phyloP scores from a whole-genome alignment of 352 stramenopile species.

The Thraustochytrium sp. region DNA sequence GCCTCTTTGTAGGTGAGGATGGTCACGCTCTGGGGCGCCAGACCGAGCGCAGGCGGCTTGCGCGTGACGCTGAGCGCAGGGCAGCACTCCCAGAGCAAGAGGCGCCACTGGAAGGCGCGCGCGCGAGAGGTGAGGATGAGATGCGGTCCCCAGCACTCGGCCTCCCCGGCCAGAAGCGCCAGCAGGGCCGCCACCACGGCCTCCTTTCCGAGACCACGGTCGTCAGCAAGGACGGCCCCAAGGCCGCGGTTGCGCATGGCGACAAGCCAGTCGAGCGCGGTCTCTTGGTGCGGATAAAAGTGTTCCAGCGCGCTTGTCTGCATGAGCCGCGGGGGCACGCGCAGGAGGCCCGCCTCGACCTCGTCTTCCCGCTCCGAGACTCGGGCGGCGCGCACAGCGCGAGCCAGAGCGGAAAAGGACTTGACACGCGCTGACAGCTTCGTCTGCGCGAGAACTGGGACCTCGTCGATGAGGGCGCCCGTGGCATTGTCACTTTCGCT shows the following conservation, averaged over 20 bases:
- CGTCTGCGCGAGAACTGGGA: not conserved
- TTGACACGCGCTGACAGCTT: not conserved
- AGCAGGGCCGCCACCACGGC: slow-evolving; percentile 68
- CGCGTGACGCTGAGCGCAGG: slow-evolving; percentile 57
- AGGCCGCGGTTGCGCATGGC: slow-evolving; percentile 61
- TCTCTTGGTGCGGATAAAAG: slow-evolving; percentile 66
- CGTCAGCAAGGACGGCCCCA: slow-evolving; percentile 72
- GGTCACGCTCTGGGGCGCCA: slow-evolving; percentile 53
- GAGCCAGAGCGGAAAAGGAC: not conserved
- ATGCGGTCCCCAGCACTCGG: slow-evolving; percentile 55
- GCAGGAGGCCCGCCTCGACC: not conserved
- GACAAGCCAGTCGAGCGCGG: slow-evolving; percentile 70
- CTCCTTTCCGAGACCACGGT: slow-evolving; percentile 74
- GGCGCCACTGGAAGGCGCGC: slow-evolving; percentile 70
- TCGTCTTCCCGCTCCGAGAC: not conserved
- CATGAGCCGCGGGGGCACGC: slow-evolving; percentile 44
- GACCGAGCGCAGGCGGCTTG: slow-evolving; percentile 55
- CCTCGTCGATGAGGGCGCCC: not conserved
- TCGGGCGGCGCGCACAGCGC: not conserved
- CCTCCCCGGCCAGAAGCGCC: not conserved
- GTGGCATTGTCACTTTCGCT: not conserved
- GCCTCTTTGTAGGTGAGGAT: slow-evolving; percentile 50
- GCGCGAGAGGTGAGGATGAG: slow-evolving; percentile 67
- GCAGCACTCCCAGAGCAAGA: slow-evolving; percentile 55
- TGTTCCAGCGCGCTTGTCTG: not conserved